Evolutionary conservation across 2,329 filamentous ascomycete genomes (phyloP), one percentile per base, ranked within the genome.

Genomic region (Orbilia quercus): DNA sequence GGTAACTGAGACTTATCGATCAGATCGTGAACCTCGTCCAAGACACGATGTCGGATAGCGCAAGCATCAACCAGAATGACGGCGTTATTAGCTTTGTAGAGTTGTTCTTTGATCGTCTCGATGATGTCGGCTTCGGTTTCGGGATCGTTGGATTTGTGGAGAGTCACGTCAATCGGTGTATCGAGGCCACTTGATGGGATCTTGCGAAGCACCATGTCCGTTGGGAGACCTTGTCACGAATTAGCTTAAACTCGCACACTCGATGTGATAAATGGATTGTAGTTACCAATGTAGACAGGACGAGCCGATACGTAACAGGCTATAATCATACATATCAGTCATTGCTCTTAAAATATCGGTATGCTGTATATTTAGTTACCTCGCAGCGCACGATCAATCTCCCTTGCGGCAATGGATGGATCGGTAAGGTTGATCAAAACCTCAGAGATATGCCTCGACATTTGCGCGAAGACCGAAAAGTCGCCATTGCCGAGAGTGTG

Each of bases 71-170:
- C 88, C 5, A 96, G 83, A 38, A 96, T 87, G 40, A 95, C 83
- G 1, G 92, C 92, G 65, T 87, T 87, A 80, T 90, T 88, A 9
- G 92, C 91, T 0, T 84, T 85, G 58, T 89, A 85, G 25, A 96
- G 85, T 77, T 89, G 89, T 79, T 88, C 89, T 67, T 93, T 82
- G 9, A 96, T 85, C 14, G 92, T 88, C 38, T 91, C 87, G 7
- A 96, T 90, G n/a, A 94, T 90, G 73, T 93, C 92, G 75, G 91
- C 85, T 80, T 96, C 92, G 71, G 86, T 87, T 75, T 89, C 90
- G 0, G 82, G 78, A 22, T 93, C 86, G 78, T 94, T 95, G 16
- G 80, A 74, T 1, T 31, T 31, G 9, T 87, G 86, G 64, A 87
- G 85, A 0, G 82, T 80, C 1, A 94, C 82, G 78, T 92, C 86